Conservation (phyloP, 768 basidiomycete species). For the Macrocybe gigantea region DNA sequence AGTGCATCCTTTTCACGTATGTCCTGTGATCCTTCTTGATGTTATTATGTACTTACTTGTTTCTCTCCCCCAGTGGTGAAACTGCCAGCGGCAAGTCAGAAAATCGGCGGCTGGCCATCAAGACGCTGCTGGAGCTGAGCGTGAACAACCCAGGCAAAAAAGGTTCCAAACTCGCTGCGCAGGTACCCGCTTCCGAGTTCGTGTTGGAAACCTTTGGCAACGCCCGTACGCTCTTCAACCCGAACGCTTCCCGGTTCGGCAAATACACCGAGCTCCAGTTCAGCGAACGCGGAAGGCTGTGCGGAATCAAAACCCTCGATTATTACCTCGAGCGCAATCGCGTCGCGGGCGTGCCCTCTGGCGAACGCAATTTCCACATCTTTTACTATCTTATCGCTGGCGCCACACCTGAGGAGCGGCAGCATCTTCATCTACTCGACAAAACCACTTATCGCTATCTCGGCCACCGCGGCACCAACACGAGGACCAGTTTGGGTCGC, state of each 20-base stretch:
- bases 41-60: neutral
- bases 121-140: conserved; percentile 85
- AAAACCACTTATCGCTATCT: conserved; percentile 84
- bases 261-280: conserved; percentile 99
- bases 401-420: conserved; percentile 80
- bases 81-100: conserved; percentile 94
- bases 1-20: conserved; percentile 81
- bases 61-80: conserved; percentile 63
- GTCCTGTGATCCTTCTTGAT: conserved; percentile 14
- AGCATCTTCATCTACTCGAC: conserved; percentile 80
- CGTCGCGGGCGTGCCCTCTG: conserved; percentile 81
- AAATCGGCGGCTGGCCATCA: conserved; percentile 84
- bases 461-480: conserved; percentile 53
- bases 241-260: conserved; percentile 94
- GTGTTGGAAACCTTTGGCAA: conserved; percentile 94
- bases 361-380: conserved; percentile 96
- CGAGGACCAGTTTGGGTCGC: conserved; percentile 40
- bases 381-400: conserved; percentile 97
- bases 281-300: conserved; percentile 82
- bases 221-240: conserved; percentile 86
- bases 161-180: conserved; percentile 78
- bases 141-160: conserved; percentile 90
- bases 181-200: conserved; percentile 91
- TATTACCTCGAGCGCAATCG: conserved; percentile 93
- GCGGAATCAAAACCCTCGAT: conserved; percentile 90